Conservation (phyloP, 176 grass and related monocot species). For the Sorghum bicolor region Sorghum_bicolor_NCBIv3 NC_012872.2:55384001-55384500, state of each 20-base stretch:
- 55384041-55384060: background rate
- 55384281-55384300: conserved; percentile 36
- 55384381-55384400: conserved; percentile 37
- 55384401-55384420: conserved; percentile 39
- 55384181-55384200: background rate
- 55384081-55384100: conserved; percentile 90
- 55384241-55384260: conserved; percentile 43
- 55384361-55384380: conserved; percentile 17
- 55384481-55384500: background rate
- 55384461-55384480: background rate
- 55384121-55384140: conserved; percentile 85
- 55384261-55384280: conserved; percentile 35
- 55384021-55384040: background rate
- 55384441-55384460: background rate
- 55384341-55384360: conserved; percentile 37
- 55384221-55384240: conserved; percentile 36
- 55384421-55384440: conserved; percentile 6
- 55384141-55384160: conserved; percentile 61
- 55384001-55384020: background rate
- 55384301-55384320: conserved; percentile 35
- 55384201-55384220: conserved; percentile 23
- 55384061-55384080: background rate
- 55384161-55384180: conserved; percentile 28
- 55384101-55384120: conserved; percentile 95
- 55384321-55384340: conserved; percentile 33